phyloP scores from a whole-genome alignment of 768 basidiomycete species.

The Cyclocybe cylindracea region DNA sequence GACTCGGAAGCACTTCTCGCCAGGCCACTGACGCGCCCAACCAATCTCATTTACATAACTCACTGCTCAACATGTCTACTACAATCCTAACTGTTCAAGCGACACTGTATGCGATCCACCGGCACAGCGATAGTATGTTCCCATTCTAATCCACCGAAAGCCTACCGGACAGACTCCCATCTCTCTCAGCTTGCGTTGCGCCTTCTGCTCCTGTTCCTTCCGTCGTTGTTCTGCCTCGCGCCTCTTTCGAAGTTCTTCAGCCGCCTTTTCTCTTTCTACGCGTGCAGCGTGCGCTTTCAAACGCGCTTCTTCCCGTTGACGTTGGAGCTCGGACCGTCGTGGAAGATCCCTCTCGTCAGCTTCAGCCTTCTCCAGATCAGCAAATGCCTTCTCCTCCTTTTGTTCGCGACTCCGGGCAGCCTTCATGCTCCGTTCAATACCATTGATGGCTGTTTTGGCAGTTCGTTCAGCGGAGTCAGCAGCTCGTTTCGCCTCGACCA shows the following conservation, averaged over 20 bases:
- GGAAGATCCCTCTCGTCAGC: constrained; percentile 23
- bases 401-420: too few species aligned
- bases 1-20: neutral
- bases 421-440: constrained; percentile 6
- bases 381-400: neutral
- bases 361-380: constrained; percentile 13
- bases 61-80: neutral
- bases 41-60: neutral
- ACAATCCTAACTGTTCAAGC: constrained; percentile 16
- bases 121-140: constrained; percentile 13
- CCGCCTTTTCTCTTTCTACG: constrained; percentile 16
- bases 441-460: constrained; percentile 53
- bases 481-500: constrained; percentile 37
- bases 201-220: constrained; percentile 39
- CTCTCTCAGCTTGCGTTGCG: constrained; percentile 38
- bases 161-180: constrained; percentile 49
- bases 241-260: constrained; percentile 10
- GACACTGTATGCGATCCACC: constrained; percentile 26
- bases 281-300: constrained; percentile 12
- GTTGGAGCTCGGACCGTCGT: constrained; percentile 26
- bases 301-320: constrained; percentile 22
- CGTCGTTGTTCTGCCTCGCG: constrained; percentile 19
- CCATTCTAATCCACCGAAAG: constrained; percentile 17
- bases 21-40: neutral
- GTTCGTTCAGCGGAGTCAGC: neutral